Base-by-base conservation (phyloP, 2,329 filamentous ascomycete genomes). In the Trichophyton simii region DNA sequence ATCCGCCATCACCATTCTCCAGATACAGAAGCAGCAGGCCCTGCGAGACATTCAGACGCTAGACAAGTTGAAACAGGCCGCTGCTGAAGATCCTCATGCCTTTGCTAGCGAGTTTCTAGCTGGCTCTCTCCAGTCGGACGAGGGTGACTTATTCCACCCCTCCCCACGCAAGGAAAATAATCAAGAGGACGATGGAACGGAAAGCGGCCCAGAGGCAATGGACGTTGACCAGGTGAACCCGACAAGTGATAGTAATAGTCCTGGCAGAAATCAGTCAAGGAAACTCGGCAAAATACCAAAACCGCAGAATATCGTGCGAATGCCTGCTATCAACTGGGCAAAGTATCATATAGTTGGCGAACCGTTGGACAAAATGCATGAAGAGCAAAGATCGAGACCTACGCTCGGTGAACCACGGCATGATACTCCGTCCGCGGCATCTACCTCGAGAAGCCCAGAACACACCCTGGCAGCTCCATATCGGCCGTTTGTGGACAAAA, bases 281-380 rank as follows among this genome's bases (percentile, higher is more conserved):
- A 68, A 65, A 2, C 91, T 91, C 77, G 78, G 82, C 1, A 76
- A 76, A 18, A 82, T 96, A 13, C 91, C 91, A 0, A 82, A 81
- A 13, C 84, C 88, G 5, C 92, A 96, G 72, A 88, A 88, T 67
- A 78, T 97, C 0, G 86, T 95, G 28, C 85, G 91, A 46, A 90
- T 87, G 76, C 92, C 92, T 7, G 87, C 89, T 7, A 86, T 97
- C 69, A 96, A 96, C 77, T 97, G 92, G 92, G 84, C 86, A 11
- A 91, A 96, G 71, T 97, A 97, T 73, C 89, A 89, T 67, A 81
- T 96, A n/a, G 85, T 94, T 2, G 91, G 90, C 58, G 87, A 89
- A 63, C 84, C 89, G 1, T 79, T 96, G 41, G 90, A 96, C 73
- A 88, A 85, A 71, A 78, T 96, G 65, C 91, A 96, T 72, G 82